A percentile compares a stretch with the other conserved stretches of the same genome.
phyloP scores from a whole-genome alignment of 768 basidiomycete genomes.

The Mycena olivaceomarginata region DNA sequence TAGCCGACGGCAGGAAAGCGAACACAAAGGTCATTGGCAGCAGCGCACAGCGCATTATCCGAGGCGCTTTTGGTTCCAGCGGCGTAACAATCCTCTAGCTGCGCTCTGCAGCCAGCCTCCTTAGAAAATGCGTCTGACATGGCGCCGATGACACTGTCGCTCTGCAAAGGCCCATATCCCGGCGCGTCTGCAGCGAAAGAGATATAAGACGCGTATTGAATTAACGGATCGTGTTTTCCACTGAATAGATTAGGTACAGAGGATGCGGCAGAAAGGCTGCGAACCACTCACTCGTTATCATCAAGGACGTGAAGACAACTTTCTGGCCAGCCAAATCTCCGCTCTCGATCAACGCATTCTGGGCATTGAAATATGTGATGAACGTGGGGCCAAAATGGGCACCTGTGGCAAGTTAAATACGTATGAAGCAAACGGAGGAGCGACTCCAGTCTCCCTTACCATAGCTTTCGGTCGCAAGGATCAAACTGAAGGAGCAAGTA shows the following conservation, averaged over 20 bases:
- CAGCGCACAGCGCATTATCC: constrained; percentile 58
- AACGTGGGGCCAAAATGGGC: constrained; percentile 63
- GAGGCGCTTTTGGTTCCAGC: constrained; percentile 53
- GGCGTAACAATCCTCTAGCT: constrained; percentile 61
- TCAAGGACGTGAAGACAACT: constrained; percentile 62
- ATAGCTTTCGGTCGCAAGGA: constrained; percentile 69
- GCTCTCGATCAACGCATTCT: constrained; percentile 61
- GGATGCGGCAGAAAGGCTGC: not conserved
- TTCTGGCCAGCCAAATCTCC: constrained; percentile 58
- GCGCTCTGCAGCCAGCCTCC: constrained; percentile 58
- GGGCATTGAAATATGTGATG: constrained; percentile 66
- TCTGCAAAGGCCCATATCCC: constrained; percentile 67
- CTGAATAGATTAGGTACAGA: constrained; percentile 46
- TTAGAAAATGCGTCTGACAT: constrained; percentile 58
- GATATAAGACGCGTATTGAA: constrained; percentile 64
- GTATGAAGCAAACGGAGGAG: not conserved
- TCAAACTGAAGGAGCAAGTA: constrained; percentile 55
- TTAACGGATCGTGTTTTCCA: constrained; percentile 67
- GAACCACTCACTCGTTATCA: constrained; percentile 60
- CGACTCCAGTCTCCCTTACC: constrained; percentile 44
- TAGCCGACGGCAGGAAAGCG: constrained; percentile 33
- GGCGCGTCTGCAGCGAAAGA: constrained; percentile 64
- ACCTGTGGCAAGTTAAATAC: not conserved
- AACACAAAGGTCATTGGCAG: constrained; percentile 64
- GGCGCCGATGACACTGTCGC: constrained; percentile 53